Evolutionary conservation across 208 protist genomes (phyloP).

Genomic region (Porcisia deanei): DNA sequence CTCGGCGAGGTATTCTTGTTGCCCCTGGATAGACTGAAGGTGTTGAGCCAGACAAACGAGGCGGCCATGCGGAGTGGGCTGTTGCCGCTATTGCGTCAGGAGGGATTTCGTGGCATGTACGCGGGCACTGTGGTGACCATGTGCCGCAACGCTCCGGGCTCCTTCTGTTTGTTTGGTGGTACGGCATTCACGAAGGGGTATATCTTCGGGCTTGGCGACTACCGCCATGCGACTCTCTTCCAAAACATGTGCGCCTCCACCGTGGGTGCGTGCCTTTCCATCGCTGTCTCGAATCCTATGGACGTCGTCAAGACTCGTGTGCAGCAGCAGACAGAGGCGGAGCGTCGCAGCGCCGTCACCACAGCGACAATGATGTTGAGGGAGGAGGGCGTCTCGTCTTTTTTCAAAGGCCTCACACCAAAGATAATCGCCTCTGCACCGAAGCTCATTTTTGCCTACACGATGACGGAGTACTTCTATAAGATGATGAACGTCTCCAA

Average conservation of each 20-base stretch:
- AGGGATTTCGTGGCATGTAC: constrained; percentile 88
- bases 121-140: constrained; percentile 84
- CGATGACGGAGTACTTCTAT: constrained; percentile 82
- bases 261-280: constrained; percentile 76
- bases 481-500: constrained; percentile 56
- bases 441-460: constrained; percentile 89
- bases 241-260: constrained; percentile 89
- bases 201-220: constrained; percentile 81
- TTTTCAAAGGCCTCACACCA: constrained; percentile 90
- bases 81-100: constrained; percentile 62
- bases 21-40: constrained; percentile 91
- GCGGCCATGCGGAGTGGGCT: constrained; percentile 64
- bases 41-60: constrained; percentile 92
- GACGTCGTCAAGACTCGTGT: constrained; percentile 94
- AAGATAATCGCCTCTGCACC: constrained; percentile 84
- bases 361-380: constrained; percentile 55
- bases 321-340: constrained; percentile 67
- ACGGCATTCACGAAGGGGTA: constrained; percentile 88
- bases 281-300: constrained; percentile 91
- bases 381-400: constrained; percentile 81
- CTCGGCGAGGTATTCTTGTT: constrained; percentile 89
- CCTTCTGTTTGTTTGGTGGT: constrained; percentile 91
- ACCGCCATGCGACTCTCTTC: constrained; percentile 73
- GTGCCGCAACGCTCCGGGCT: constrained; percentile 88
- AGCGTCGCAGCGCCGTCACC: constrained; percentile 46